These are phyloP conservation scores for Aureobasidium sp. DNA, from an alignment of 2,329 filamentous ascomycete genomes.

Conservation along the genomic window DNA sequence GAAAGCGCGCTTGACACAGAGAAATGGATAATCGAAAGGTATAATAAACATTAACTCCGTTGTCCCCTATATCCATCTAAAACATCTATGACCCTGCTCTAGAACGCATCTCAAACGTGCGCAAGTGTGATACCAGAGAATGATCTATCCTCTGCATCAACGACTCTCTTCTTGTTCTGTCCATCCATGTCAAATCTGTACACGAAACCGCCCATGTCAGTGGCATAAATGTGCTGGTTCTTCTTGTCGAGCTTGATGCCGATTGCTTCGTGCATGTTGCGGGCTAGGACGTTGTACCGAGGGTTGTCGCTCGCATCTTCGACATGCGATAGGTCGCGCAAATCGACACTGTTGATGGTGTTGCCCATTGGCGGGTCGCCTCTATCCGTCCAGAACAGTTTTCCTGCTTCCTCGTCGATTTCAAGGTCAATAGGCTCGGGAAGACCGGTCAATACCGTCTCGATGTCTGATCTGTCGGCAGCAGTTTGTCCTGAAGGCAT, in stretches of 20 bases:
- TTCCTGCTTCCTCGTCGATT: slow-evolving; percentile 39
- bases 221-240: slow-evolving; percentile 33
- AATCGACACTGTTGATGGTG: slow-evolving; percentile 39
- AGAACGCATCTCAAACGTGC: background rate
- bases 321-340: background rate
- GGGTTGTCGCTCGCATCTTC: background rate
- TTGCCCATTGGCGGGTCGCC: slow-evolving; percentile 51
- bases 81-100: too few species aligned
- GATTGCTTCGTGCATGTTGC: slow-evolving; percentile 42
- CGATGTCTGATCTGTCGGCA: slow-evolving; percentile 36
- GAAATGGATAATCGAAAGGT: background rate
- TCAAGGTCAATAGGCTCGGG: slow-evolving; percentile 55
- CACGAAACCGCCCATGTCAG: slow-evolving; percentile 34
- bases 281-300: slow-evolving; percentile 19
- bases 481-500: slow-evolving; percentile 32
- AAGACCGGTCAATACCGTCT: slow-evolving; percentile 37
- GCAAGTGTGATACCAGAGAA: background rate
- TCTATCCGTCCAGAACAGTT: slow-evolving; percentile 56
- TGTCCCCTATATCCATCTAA: background rate
- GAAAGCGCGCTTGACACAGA: background rate
- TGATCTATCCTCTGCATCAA: background rate
- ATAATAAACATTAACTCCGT: background rate
- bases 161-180: slow-evolving; percentile 4
- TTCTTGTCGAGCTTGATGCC: slow-evolving; percentile 37
- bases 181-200: slow-evolving; percentile 12